A percentile compares a stretch with the other conserved stretches of the same genome.
Evolutionary conservation across 1,139 yeast genomes (phyloP).

Genomic region (Candida frijolesensis): DNA sequence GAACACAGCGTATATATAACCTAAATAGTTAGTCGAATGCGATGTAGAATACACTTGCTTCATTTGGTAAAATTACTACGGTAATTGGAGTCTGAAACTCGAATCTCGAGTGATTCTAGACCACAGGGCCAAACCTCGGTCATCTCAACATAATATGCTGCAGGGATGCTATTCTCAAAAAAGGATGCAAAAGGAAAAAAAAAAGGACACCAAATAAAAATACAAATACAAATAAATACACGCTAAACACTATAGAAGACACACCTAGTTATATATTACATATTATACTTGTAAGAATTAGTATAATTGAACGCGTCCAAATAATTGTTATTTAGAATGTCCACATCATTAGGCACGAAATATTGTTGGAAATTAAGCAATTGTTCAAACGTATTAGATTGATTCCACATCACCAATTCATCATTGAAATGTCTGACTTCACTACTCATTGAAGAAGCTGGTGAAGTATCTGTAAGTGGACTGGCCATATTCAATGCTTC

Average conservation of each 20-base stretch:
- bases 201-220: background rate
- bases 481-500: conserved; percentile 11
- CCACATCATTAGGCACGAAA: conserved; percentile 13
- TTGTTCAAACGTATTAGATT: conserved; percentile 16
- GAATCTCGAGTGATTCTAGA: too few relatives aligned
- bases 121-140: too few relatives aligned
- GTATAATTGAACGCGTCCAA: conserved; percentile 21
- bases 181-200: background rate
- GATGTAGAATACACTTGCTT: too few relatives aligned
- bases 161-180: too few relatives aligned
- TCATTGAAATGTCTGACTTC: conserved; percentile 15
- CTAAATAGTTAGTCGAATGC: too few relatives aligned
- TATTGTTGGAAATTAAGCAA: conserved; percentile 17
- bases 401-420: conserved; percentile 16
- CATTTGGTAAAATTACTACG: too few relatives aligned
- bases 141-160: too few relatives aligned
- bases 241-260: conserved; percentile 17
- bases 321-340: conserved; percentile 17
- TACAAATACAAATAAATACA: conserved; percentile 15
- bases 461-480: background rate
- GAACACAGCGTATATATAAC: too few relatives aligned
- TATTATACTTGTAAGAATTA: conserved; percentile 20
- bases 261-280: conserved; percentile 16
- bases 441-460: conserved; percentile 8
- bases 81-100: too few relatives aligned